A percentile compares a stretch with the other conserved stretches of the same genome.
Evolutionary conservation across 306 rosid genomes (phyloP).

Genomic region (Cucumis melo): DNA sequence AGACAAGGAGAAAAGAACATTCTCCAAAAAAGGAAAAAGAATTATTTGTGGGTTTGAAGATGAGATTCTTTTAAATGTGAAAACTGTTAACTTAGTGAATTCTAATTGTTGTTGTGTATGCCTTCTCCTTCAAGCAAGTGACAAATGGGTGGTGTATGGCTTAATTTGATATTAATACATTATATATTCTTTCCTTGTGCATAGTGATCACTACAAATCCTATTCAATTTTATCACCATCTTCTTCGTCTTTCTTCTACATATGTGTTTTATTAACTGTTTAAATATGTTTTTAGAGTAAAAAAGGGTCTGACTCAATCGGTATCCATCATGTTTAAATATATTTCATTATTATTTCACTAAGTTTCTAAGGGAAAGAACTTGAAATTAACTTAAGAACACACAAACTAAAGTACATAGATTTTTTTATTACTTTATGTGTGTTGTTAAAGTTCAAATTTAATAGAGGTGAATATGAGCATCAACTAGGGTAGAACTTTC

Average conservation of each 20-base stretch:
- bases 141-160: neutral
- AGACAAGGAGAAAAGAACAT: conserved; percentile 32
- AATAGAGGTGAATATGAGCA: no score
- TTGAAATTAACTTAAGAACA: no score
- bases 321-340: no score
- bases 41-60: neutral
- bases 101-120: neutral
- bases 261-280: no score
- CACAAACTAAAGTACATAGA: no score
- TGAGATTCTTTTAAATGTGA: conserved; percentile 17
- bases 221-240: neutral
- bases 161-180: neutral
- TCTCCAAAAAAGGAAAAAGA: conserved; percentile 30
- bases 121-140: conserved; percentile 18
- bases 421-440: no score
- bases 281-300: no score
- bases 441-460: no score
- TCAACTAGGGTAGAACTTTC: no score
- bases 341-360: no score
- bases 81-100: neutral
- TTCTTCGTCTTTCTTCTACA: neutral
- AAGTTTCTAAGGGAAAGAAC: no score
- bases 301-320: no score
- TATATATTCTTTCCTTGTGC: conserved; percentile 55
- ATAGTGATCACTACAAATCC: neutral